Percentiles rank a stretch among this genome's conserved stretches.
Evolutionary conservation across 2,329 filamentous ascomycete genomes (phyloP).

Genomic region (Pseudocercospora eumusae): DNA sequence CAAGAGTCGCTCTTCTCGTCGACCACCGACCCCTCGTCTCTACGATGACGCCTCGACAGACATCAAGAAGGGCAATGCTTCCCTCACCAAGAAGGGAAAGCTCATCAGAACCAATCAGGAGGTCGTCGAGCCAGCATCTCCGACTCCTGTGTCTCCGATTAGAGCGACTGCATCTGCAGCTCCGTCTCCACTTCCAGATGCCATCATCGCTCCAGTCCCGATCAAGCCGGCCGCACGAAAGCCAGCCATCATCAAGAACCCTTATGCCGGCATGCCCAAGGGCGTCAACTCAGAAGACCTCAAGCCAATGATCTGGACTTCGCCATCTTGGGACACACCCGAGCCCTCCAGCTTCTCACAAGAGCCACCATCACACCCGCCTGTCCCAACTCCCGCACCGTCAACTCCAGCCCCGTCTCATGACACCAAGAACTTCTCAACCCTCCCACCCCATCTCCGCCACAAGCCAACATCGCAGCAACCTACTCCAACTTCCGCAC

Average conservation of each 20-base stretch:
- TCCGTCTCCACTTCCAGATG: neutral
- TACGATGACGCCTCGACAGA: neutral
- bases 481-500: neutral
- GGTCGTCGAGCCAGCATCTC: neutral
- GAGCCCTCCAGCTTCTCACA: no score
- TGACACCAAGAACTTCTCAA: neutral
- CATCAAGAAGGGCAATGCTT: neutral
- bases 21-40: constrained; percentile 1
- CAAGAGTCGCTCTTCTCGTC: neutral
- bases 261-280: neutral
- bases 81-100: constrained; percentile 7
- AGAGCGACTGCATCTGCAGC: neutral
- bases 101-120: neutral
- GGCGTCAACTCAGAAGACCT: neutral
- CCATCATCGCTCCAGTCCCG: neutral
- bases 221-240: neutral
- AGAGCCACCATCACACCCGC: neutral
- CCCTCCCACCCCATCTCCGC: no score
- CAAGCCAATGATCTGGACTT: neutral
- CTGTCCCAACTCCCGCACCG: neutral
- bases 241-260: neutral
- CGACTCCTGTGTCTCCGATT: neutral
- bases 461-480: no score
- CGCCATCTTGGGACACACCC: neutral
- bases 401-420: neutral